A percentile compares a stretch with the other conserved stretches of the same genome.
Evolutionary conservation across 495 filamentous ascomycete genomes (phyloP).

Genomic region (Xylaria sp.): DNA sequence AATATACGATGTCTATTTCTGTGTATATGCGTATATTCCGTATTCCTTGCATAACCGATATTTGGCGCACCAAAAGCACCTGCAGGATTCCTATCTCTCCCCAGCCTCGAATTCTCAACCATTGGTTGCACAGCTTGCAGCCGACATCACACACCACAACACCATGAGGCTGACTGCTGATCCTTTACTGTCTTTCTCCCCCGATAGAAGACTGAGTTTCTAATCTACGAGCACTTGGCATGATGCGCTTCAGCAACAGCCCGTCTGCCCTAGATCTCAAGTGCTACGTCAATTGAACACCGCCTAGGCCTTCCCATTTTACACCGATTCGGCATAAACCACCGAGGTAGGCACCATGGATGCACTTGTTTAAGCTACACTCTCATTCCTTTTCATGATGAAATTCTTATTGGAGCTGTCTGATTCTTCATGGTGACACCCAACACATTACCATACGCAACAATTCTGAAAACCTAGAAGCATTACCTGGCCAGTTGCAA

Average conservation of each 20-base stretch:
- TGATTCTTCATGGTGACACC: slow-evolving; percentile 69
- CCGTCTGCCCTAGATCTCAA: not conserved
- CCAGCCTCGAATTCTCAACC: not conserved
- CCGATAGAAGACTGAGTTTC: not conserved
- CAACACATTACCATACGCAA: slow-evolving; percentile 58
- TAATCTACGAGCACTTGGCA: not conserved
- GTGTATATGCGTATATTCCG: too few relatives aligned
- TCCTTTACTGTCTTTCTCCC: not conserved
- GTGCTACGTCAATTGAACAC: slow-evolving; percentile 6
- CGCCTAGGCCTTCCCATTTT: not conserved
- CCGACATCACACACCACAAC: slow-evolving; percentile 11
- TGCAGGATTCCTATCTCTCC: not conserved
- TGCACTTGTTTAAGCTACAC: slow-evolving; percentile 6
- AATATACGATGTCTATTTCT: too few relatives aligned
- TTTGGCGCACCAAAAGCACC: not conserved
- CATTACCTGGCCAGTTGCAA: slow-evolving; percentile 15
- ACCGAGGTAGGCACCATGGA: slow-evolving; percentile 1
- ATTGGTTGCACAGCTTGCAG: not conserved
- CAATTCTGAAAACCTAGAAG: slow-evolving; percentile 38
- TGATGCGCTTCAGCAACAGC: slow-evolving; percentile 13
- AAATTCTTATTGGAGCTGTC: slow-evolving; percentile 97
- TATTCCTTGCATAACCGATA: not conserved
- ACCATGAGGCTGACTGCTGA: slow-evolving; percentile 11
- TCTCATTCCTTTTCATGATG: slow-evolving; percentile 48
- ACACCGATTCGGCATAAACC: not conserved